A percentile compares a stretch with the other conserved stretches of the same genome.
Conservation (phyloP, 1,139 yeast species). For the Hyphopichia pseudoburtonii region DNA sequence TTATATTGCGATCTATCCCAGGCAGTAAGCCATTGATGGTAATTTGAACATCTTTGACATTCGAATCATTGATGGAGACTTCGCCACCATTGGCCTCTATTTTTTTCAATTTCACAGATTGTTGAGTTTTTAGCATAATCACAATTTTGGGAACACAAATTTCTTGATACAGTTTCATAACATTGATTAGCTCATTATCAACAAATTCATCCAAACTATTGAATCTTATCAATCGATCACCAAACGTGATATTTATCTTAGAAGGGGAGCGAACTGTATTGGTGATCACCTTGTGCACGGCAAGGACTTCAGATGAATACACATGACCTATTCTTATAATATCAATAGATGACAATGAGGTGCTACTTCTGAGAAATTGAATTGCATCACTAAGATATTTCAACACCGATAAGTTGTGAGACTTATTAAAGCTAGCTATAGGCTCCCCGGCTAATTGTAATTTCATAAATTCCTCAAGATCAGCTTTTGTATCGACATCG, state of each 20-base stretch:
- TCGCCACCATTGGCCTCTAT: constrained; percentile 26
- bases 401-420: neutral
- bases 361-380: constrained; percentile 1
- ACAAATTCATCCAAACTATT: constrained; percentile 13
- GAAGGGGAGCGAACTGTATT: constrained; percentile 7
- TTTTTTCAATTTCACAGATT: constrained; percentile 5
- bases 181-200: neutral
- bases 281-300: constrained; percentile 11
- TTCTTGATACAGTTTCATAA: constrained; percentile 4
- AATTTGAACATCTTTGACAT: constrained; percentile 5
- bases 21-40: constrained; percentile 15
- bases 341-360: constrained; percentile 19
- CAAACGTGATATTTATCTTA: constrained; percentile 15
- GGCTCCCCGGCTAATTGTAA: neutral
- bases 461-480: neutral
- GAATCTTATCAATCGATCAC: constrained; percentile 21
- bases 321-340: constrained; percentile 24
- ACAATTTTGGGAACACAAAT: constrained; percentile 6
- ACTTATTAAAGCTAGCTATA: neutral
- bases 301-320: constrained; percentile 18
- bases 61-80: neutral
- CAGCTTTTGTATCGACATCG: constrained; percentile 2
- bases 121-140: constrained; percentile 7
- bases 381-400: neutral
- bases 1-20: constrained; percentile 16